Conservation (phyloP, 306 rosid species). For the Cucumis melo region DNA sequence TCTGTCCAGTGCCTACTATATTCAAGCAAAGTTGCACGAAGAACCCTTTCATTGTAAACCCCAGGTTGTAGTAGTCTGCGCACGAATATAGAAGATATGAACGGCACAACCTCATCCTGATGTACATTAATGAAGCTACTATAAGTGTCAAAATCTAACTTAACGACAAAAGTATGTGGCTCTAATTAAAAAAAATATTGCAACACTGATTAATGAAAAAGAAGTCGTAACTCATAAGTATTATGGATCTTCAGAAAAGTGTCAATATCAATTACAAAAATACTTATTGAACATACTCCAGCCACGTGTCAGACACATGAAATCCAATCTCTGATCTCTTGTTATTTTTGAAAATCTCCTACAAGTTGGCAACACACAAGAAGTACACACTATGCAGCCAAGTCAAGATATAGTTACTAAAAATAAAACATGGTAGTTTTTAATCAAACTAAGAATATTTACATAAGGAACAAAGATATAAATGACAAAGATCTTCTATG, state of each 20-base stretch:
- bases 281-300: neutral
- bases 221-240: neutral
- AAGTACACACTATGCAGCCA: neutral
- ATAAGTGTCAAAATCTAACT: slow-evolving; percentile 1
- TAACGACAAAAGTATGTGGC: neutral
- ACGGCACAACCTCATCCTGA: slow-evolving; percentile 60
- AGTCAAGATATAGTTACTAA: neutral
- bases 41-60: slow-evolving; percentile 55
- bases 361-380: neutral
- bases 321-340: neutral
- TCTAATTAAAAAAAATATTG: neutral
- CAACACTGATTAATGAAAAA: neutral
- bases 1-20: slow-evolving; percentile 72
- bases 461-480: neutral
- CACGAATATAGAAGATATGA: slow-evolving; percentile 66
- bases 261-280: neutral
- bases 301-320: neutral
- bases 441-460: neutral
- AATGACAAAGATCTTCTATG: neutral
- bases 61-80: slow-evolving; percentile 86
- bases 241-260: neutral
- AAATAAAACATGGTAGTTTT: neutral
- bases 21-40: slow-evolving; percentile 63
- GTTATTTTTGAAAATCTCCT: neutral
- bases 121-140: slow-evolving; percentile 8